phyloP scores from a whole-genome alignment of 2,329 filamentous ascomycete genomes.

The Metarhizium robertsii region DNA sequence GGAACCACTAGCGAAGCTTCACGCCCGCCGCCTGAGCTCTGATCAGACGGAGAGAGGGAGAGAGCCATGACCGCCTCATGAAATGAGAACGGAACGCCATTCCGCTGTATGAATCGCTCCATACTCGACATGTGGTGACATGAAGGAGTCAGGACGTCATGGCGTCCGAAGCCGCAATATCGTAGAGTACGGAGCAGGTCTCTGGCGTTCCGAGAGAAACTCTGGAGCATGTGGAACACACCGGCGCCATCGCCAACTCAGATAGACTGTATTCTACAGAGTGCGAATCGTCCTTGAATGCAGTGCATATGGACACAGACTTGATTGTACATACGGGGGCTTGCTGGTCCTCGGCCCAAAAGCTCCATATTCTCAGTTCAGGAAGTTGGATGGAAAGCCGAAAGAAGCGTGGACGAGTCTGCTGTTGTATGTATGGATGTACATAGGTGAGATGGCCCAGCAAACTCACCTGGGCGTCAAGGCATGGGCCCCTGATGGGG shows the following conservation, averaged over 20 bases:
- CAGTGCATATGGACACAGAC: no score
- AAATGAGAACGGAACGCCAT: not conserved
- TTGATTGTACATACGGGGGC: no score
- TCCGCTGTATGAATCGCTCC: not conserved
- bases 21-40: not conserved
- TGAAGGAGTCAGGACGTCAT: not conserved
- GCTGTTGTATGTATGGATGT: no score
- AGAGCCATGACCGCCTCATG: not conserved
- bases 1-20: not conserved
- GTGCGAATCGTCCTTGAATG: no score
- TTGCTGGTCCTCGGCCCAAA: slow-evolving; percentile 4
- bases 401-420: slow-evolving; percentile 17
- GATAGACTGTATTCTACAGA: no score
- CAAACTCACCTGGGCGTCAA: not conserved
- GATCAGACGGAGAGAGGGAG: not conserved
- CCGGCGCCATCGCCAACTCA: not conserved
- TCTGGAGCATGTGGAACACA: not conserved
- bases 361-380: slow-evolving; percentile 11
- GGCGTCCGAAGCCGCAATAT: not conserved
- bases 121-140: not conserved
- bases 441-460: not conserved
- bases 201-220: not conserved
- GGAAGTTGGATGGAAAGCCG: slow-evolving; percentile 21
- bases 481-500: not conserved
- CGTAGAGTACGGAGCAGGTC: not conserved